phyloP scores from a whole-genome alignment of 208 protist species.

The Leishmania major region DNA sequence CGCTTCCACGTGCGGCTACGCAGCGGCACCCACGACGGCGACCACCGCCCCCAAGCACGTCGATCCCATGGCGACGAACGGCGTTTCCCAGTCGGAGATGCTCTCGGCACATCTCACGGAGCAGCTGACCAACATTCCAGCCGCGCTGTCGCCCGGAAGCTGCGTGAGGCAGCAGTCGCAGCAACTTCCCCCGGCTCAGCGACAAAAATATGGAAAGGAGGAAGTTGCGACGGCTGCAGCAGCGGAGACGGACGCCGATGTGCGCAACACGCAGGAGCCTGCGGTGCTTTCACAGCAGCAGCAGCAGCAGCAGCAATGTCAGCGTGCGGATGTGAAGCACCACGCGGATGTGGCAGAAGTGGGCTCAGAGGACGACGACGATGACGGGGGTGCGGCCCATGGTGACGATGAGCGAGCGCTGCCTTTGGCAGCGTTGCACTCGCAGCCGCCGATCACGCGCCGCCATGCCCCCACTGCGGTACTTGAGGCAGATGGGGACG shows the following conservation, averaged over 20 bases:
- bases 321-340: neutral
- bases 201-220: neutral
- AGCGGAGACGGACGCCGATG: neutral
- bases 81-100: slow-evolving; percentile 6
- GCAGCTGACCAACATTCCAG: slow-evolving; percentile 36
- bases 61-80: slow-evolving; percentile 11
- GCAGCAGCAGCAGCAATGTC: neutral
- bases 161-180: neutral
- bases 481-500: slow-evolving; percentile 15
- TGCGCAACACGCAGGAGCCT: neutral
- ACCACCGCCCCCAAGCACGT: slow-evolving; percentile 8
- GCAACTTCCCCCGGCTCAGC: slow-evolving; percentile 6
- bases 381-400: neutral
- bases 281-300: neutral
- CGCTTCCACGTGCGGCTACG: neutral
- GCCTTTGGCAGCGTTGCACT: neutral
- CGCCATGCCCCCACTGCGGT: neutral
- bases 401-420: neutral
- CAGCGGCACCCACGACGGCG: neutral
- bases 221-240: neutral
- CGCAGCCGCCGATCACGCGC: neutral
- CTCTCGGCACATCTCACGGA: slow-evolving; percentile 27
- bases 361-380: neutral
- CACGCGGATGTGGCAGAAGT: neutral
- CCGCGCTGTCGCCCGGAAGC: slow-evolving; percentile 17